Percentiles rank a stretch among this genome's conserved stretches.
phyloP scores from a whole-genome alignment of 352 stramenopile genomes.

The Phytophthora pisi region DNA sequence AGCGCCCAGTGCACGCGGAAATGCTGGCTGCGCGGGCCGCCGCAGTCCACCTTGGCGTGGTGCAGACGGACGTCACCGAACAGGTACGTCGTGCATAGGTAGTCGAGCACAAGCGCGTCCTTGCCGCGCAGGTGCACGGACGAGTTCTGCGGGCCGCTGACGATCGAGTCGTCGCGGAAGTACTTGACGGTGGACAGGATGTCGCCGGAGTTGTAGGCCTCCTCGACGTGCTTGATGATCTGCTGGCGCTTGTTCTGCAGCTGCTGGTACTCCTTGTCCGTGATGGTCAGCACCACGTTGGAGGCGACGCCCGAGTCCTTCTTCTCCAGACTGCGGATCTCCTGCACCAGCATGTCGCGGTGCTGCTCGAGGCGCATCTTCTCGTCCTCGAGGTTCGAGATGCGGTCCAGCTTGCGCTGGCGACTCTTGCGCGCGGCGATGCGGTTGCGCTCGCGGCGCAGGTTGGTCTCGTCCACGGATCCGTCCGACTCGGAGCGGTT shows the following conservation, averaged over 20 bases:
- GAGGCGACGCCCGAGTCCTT: slow-evolving; percentile 59
- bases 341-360: slow-evolving; percentile 86
- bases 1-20: slow-evolving; percentile 89
- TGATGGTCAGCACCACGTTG: slow-evolving; percentile 67
- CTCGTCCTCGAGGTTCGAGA: slow-evolving; percentile 87
- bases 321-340: slow-evolving; percentile 86
- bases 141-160: slow-evolving; percentile 86
- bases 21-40: slow-evolving; percentile 81
- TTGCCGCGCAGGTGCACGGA: slow-evolving; percentile 82
- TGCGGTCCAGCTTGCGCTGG: slow-evolving; percentile 86
- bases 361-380: slow-evolving; percentile 89
- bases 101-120: slow-evolving; percentile 87
- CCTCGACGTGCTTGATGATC: slow-evolving; percentile 83
- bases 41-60: slow-evolving; percentile 85
- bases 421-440: slow-evolving; percentile 84
- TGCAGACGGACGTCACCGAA: slow-evolving; percentile 78
- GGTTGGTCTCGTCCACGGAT: slow-evolving; percentile 80
- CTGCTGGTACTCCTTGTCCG: slow-evolving; percentile 80
- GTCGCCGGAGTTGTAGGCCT: slow-evolving; percentile 82
- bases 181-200: slow-evolving; percentile 80
- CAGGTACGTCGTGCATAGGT: slow-evolving; percentile 84
- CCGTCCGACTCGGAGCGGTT: slow-evolving; percentile 71
- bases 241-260: slow-evolving; percentile 77
- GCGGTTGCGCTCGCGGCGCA: slow-evolving; percentile 84
- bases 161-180: slow-evolving; percentile 89